Evolutionary conservation across 2,329 filamentous ascomycete genomes (phyloP).

Genomic region (Rutstroemia sydowiana): DNA sequence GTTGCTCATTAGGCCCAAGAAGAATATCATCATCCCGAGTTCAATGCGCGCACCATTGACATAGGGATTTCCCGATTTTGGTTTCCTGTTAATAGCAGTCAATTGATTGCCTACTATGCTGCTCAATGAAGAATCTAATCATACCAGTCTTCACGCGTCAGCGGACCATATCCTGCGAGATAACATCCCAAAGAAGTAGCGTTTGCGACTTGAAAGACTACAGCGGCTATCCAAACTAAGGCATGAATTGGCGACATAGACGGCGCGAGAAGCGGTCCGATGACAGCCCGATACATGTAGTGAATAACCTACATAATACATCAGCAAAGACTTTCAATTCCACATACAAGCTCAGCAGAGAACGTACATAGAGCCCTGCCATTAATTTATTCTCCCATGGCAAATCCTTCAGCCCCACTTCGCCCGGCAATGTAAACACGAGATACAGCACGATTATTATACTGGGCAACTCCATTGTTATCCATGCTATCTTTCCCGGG

Average conservation of each 20-base stretch:
- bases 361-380: slow-evolving; percentile 52
- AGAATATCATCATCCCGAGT: slow-evolving; percentile 68
- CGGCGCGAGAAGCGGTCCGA: slow-evolving; percentile 76
- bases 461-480: slow-evolving; percentile 78
- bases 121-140: too few relatives aligned
- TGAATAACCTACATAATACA: slow-evolving; percentile 56
- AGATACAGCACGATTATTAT: slow-evolving; percentile 73
- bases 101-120: too few relatives aligned
- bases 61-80: slow-evolving; percentile 26
- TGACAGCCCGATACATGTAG: slow-evolving; percentile 81
- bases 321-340: background rate
- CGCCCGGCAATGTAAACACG: slow-evolving; percentile 57
- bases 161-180: slow-evolving; percentile 73
- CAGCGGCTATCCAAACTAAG: slow-evolving; percentile 55
- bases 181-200: slow-evolving; percentile 71
- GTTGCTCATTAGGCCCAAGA: slow-evolving; percentile 68
- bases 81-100: background rate
- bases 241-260: slow-evolving; percentile 87
- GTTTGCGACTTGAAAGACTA: slow-evolving; percentile 74
- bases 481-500: slow-evolving; percentile 83
- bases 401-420: slow-evolving; percentile 50
- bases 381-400: slow-evolving; percentile 76
- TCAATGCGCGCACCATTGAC: slow-evolving; percentile 38
- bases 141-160: slow-evolving; percentile 47
- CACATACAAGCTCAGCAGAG: background rate